Base-by-base conservation (phyloP, 306 rosid species). In the Fragaria nilgerrensis region DNA sequence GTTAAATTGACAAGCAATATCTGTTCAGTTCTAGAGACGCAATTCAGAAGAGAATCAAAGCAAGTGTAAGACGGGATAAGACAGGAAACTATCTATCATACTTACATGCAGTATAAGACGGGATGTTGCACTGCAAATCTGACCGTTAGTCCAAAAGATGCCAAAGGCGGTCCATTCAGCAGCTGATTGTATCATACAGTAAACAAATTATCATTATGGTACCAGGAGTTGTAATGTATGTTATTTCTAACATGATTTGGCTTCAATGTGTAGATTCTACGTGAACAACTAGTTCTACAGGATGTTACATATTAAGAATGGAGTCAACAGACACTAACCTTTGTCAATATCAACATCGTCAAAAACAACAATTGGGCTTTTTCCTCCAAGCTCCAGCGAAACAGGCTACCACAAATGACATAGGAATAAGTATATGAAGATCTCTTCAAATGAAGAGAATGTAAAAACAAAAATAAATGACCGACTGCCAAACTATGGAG, bases 51-150 rank as follows among this genome's bases (percentile, higher is more conserved):
- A 25, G 25, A 67, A 14, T 43, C 7, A 7, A 41, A 41, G 41
- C 8, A 37, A 37, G 41, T 37, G 41, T 37, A 37, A 5, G 41
- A 37, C 8, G 8, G 36, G 36, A 32, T 32, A 32, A 32, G 36
- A 32, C 36, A 37, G 41, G 43, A 17, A 66, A 32, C 0, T 32
- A 1, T 22, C 62, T 43, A 79, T 53, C 70, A 66, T 69, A 87
- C 96, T 84, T 87, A 92, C 98, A 58, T 92, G 98, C 77, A 95
- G 73, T 82, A 95, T 83, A 77, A 95, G 94, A 52, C 99, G 97
- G 73, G 99, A 95, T 72, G 99, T 95, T 80, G 99, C 99, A 86
- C 97, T 95, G 91, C 99, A 95, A 74, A 95, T 95, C 89, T 95
- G 99, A 82, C 99, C 99, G 82, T 95, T 95, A 75, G 97, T 90